Base-by-base conservation (phyloP, 257 asterid genomes). In the Pogostemon cablin region DNA sequence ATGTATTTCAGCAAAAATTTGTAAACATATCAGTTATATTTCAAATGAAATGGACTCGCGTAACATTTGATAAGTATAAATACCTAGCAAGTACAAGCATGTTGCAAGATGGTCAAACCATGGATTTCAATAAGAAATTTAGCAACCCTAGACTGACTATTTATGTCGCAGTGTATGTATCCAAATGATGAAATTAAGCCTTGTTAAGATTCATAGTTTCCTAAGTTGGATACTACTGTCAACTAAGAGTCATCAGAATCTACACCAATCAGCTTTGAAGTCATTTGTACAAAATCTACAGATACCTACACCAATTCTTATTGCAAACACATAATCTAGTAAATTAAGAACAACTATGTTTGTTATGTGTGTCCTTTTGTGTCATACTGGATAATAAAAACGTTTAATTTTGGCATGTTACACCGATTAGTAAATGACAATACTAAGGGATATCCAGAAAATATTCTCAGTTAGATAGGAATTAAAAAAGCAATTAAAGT, bases 361-460 rank as follows among this genome's bases (percentile, higher is more conserved):
- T 44, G 34, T 74, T 70, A 37, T 75, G 39, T 47, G 6, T 72
- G 83, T 75, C 83, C 54, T 78, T 47, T 75, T 50, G 66, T 70
- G 64, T 40, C 38, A 6, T 10, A 54, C 55, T 55, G 53, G 58
- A 37, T 41, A 64, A 62, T 25, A 25, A 42, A 35, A 2, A 44
- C 6, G 2, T 9, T 37, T 11, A 12, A 61, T 50, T 6, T 67
- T 59, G 67, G 44, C 72, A 71, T 57, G 71, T 63, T 25, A 25
- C 67, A 67, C 39, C 39, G 5, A 60, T 41, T 4, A 67, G 41
- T 42, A 78, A 65, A 81, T 47, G 62, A 49, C 75, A 68, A 65
- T 60, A 57, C 54, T 15, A n/a, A 59, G 12, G 84, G 68, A 82
- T 79, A 82, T 82, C 71, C 86, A 53, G 62, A 63, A 76, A 73